phyloP scores from a whole-genome alignment of 345 rosid species.

The Leavenworthia alabamica region DNA sequence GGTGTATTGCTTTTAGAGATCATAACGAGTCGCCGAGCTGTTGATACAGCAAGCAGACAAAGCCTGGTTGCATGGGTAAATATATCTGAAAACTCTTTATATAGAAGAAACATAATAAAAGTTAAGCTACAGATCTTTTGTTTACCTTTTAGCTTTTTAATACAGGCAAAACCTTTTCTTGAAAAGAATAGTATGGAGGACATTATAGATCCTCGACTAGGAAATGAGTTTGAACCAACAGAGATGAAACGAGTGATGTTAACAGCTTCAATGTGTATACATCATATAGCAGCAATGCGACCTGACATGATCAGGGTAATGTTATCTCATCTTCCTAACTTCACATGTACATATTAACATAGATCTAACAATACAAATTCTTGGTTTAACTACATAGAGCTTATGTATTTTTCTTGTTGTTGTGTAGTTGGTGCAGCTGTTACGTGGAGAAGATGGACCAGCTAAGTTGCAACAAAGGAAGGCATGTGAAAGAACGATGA shows the following conservation, averaged over 20 bases:
- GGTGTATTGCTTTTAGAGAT: conserved; percentile 88
- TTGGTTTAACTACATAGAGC: neutral
- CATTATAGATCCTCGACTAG: conserved; percentile 58
- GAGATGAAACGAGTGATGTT: conserved; percentile 63
- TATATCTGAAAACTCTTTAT: neutral
- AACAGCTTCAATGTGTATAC: conserved; percentile 70
- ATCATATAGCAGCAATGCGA: conserved; percentile 54
- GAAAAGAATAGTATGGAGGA: conserved; percentile 40
- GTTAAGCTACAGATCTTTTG: neutral
- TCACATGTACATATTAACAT: neutral
- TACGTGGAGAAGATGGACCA: conserved; percentile 50
- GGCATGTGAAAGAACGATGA: conserved; percentile 32
- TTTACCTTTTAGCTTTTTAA: neutral
- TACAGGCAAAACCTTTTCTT: conserved; percentile 75
- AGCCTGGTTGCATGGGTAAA: conserved; percentile 83
- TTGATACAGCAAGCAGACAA: conserved; percentile 56
- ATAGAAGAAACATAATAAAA: neutral
- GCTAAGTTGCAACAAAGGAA: conserved; percentile 43
- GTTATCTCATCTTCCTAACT: neutral
- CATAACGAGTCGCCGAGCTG: conserved; percentile 82
- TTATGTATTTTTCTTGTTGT: neutral
- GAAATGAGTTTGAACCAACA: conserved; percentile 38
- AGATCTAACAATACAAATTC: neutral
- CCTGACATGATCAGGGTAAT: conserved; percentile 71
- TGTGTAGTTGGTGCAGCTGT: conserved; percentile 52